These are phyloP conservation scores for Vaccinium corymbosum DNA, from an alignment of 148 eudicot genomes.

Conservation along the genomic window DNA sequence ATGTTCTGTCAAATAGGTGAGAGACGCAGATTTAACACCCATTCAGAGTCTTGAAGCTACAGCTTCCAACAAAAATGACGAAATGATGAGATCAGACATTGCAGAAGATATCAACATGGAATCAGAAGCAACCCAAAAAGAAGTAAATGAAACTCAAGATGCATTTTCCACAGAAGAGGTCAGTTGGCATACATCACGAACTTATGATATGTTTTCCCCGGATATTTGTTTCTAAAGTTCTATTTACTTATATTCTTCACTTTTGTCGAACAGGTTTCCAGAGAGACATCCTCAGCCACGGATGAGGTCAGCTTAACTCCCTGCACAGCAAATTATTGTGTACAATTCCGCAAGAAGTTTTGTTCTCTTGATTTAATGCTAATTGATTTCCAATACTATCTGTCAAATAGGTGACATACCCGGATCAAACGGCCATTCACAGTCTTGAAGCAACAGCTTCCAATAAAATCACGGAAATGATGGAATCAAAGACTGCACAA, in stretches of 20 bases:
- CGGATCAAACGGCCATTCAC: slow-evolving; percentile 12
- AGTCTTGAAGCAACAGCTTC: slow-evolving; percentile 13
- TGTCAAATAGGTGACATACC: slow-evolving; percentile 14
- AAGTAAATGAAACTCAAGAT: background rate
- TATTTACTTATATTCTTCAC: background rate
- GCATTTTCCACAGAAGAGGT: background rate
- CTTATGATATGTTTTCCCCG: background rate
- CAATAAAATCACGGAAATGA: background rate
- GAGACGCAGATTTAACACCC: slow-evolving; percentile 15
- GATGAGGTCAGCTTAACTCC: background rate
- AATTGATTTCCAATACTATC: background rate
- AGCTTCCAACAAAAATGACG: background rate
- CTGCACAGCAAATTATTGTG: background rate
- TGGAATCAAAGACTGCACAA: slow-evolving; percentile 3
- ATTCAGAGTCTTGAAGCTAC: slow-evolving; percentile 8
- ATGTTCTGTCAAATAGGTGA: slow-evolving; percentile 5
- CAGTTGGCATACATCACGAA: background rate
- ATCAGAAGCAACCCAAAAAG: slow-evolving; percentile 2
- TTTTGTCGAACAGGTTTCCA: background rate
- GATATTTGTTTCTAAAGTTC: background rate
- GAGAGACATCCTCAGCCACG: background rate
- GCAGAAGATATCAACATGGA: slow-evolving; percentile 17
- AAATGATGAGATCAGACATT: slow-evolving; percentile 4
- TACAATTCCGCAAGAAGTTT: background rate
- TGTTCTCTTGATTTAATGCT: background rate